Base-by-base conservation (phyloP, 371 early-diverging fungal genomes). In the Phascolomyces articulosus region DNA sequence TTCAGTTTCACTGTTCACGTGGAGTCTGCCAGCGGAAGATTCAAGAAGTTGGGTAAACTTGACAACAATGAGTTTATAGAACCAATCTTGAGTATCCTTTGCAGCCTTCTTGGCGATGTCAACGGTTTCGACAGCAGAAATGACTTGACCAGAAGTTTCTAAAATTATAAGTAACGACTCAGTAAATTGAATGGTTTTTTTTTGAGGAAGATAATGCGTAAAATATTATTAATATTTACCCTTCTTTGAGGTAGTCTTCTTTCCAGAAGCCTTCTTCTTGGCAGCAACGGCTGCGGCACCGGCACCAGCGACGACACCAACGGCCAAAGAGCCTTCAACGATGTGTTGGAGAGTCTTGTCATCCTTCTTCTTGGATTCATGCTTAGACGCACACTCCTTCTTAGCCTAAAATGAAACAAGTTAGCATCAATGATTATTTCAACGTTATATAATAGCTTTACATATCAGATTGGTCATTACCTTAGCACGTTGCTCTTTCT, bases 1-100 rank as follows among this genome's bases (percentile, higher is more conserved):
- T 27, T 68, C 60, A 47, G 68, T 51, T 58, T 72, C 71, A 11
- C 13, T 48, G 24, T 71, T 65, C 2, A 55, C 69, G 28, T 72
- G 67, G 47, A 69, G 63, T 11, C 66, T 62, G 24, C 70, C 73
- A 28, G 41, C 41, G 4, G 66, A 62, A 1, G 57, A 63, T 40
- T 72, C 76, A 10, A 76, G 60, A 6, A 54, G 28, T 27, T 53
- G 48, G 8, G 56, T 47, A 47, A 60, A 41, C 48, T 56, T 60
- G 38, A 55, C 63, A 16, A 63, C 41, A 21, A 60, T n/a, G 18
- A 44, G 21, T 23, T 49, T 49, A 47, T 20, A 55, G 48, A 60
- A 66, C 57, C 61, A 66, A 15, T 44, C 23, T 21, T 41, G 41
- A 21, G 55, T 56, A 55, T 40, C 53, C 16, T 60, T 49, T 20